Evolutionary conservation across 495 filamentous ascomycete genomes (phyloP), one percentile per base, ranked within the genome.

Genomic region (Tetracladium setigerum): DNA sequence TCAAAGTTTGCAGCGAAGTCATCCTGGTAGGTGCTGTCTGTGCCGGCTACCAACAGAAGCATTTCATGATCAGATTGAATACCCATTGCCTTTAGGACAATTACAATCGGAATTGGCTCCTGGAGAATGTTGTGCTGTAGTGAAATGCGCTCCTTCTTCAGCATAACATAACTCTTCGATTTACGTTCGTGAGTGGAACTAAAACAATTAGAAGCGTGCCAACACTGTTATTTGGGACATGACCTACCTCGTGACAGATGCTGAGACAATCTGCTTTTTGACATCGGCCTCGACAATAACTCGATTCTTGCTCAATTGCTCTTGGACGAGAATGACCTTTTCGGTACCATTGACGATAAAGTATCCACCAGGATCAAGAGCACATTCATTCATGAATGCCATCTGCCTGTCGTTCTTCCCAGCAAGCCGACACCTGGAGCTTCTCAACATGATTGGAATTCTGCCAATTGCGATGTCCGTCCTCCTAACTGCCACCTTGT

Each of bases 241-340:
- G 17, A 55, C 46, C 47, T 53, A 79, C 78, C 78, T 80, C 16
- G 87, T 98, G n/a, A 97, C 94, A 6, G 89, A 95, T 15, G 94
- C 94, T 54, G 89, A 84, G n/a, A 95, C 86, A 47, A 94, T 83
- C 19, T 82, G 84, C 52, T 95, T 95, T 61, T 91, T 90, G 4
- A 80, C 76, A 58, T 92, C 88, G 34, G 83, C 79, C 64, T 99
- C 94, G 8, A 99, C 89, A 59, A 99, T 95, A 49, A 97, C 87
- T 69, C 92, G 77, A 66, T 99, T 99, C 72, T 97, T 97, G 73
- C 91, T 97, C 60, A 97, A 69, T 64, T 97, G 92, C 56, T 99
- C 92, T 63, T 97, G 92, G 30, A 97, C 90, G 12, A 99, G 76
- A 59, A 99, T 97, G 41, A 97, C 92, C 70, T 97, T 97, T 57